Conservation (phyloP, 1,284 basidiomycete species). For the Cryptococcus jaspeensis region DNA sequence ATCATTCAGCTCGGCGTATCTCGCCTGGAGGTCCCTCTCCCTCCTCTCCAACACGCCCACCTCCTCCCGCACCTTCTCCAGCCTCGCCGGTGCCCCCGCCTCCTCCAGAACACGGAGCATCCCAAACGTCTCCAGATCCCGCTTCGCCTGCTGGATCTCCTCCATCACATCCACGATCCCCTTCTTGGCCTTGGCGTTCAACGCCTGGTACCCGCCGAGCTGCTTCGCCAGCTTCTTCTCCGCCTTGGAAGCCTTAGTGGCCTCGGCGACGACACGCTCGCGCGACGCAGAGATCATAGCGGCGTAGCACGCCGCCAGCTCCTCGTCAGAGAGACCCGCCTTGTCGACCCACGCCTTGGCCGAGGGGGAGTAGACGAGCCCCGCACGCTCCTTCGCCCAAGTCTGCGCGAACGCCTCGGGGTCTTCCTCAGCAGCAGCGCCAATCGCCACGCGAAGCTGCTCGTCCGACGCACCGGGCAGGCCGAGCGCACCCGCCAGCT, state of each 20-base stretch:
- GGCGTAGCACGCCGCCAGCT: constrained; percentile 65
- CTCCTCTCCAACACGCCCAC: constrained; percentile 73
- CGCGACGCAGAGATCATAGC: constrained; percentile 64
- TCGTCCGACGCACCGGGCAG: constrained; percentile 78
- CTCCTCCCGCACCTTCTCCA: constrained; percentile 75
- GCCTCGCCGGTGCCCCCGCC: constrained; percentile 69
- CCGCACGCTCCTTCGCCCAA: constrained; percentile 66
- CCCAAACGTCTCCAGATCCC: constrained; percentile 75
- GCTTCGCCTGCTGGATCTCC: constrained; percentile 64
- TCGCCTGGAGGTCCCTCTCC: constrained; percentile 71
- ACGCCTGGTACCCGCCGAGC: constrained; percentile 85
- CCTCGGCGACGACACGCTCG: constrained; percentile 77
- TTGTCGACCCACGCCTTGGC: constrained; percentile 68
- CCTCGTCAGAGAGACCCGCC: constrained; percentile 58
- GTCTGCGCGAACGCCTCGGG: constrained; percentile 58
- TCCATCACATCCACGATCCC: constrained; percentile 68
- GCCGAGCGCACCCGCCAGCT: constrained; percentile 76
- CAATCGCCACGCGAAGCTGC: constrained; percentile 72
- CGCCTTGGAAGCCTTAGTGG: constrained; percentile 73
- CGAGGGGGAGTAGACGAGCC: constrained; percentile 63
- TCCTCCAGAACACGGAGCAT: constrained; percentile 69
- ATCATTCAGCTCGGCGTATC: constrained; percentile 75
- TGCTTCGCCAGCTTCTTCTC: constrained; percentile 89
- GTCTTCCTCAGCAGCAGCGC: constrained; percentile 62
- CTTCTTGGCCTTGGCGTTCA: constrained; percentile 68